Percentiles rank a stretch among this genome's conserved stretches.
Evolutionary conservation across 371 early-diverging fungal species (phyloP).

Genomic region (Mortierella sp.): DNA sequence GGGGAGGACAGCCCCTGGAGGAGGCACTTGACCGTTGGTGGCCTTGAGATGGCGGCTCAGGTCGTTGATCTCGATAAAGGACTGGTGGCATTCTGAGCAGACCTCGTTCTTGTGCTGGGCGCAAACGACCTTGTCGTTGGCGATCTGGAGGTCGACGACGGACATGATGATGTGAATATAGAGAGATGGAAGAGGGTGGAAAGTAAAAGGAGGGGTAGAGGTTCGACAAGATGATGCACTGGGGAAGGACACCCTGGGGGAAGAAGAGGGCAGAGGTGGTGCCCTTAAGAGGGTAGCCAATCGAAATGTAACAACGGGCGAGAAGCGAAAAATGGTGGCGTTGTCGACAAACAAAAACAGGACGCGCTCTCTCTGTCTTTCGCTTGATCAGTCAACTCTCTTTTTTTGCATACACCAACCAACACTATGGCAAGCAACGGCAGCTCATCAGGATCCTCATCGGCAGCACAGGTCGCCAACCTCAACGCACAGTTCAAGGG

Average conservation of each 20-base stretch:
- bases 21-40: constrained; percentile 74
- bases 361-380: not conserved
- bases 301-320: constrained; percentile 5
- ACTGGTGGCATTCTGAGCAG: constrained; percentile 52
- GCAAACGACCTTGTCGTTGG: constrained; percentile 51
- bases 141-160: constrained; percentile 50
- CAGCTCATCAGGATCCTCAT: constrained; percentile 16
- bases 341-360: constrained; percentile 12
- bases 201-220: not conserved
- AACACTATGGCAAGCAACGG: constrained; percentile 27
- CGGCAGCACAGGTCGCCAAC: constrained; percentile 39
- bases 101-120: constrained; percentile 53
- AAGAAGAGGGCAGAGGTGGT: not conserved
- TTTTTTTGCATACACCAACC: not conserved
- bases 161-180: constrained; percentile 30
- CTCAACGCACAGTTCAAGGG: constrained; percentile 54
- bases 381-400: not conserved
- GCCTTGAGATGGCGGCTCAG: constrained; percentile 53
- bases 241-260: not conserved
- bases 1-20: constrained; percentile 76
- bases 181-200: not conserved
- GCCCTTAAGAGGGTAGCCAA: not conserved
- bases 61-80: constrained; percentile 53
- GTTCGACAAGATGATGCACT: not conserved
- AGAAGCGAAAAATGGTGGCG: constrained; percentile 23